Base-by-base conservation (phyloP, 345 rosid species). In the Syzygium grande region DNA sequence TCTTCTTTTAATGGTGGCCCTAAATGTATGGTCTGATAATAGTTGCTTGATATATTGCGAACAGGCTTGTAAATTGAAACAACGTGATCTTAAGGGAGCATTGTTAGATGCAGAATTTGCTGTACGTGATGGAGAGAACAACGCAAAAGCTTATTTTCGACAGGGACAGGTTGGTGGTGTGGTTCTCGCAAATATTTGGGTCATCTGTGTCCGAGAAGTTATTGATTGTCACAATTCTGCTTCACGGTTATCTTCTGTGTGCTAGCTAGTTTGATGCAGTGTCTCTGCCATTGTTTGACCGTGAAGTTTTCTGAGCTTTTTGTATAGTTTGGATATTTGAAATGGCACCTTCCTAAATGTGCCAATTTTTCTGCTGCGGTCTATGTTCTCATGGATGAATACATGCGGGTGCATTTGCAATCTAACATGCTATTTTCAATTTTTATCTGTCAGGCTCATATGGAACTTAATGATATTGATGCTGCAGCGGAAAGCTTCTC, bases 401-500 rank as follows among this genome's bases (percentile, higher is more conserved):
- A 38, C 23, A 9, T 30, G 17, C 3, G 6, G 46, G 21, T 73
- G 80, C 46, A 73, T 73, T 73, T 73, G 80, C 80, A 34, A 73
- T 34, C 80, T 73, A 73, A 73, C 80, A 38, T 55, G 11, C 51
- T 56, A 30, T 25, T 30, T 85, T 85, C 16, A 85, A 43, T 85
- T 34, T 34, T 85, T 15, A 85, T 56, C 51, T 53, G 65, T 43
- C 91, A 98, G 99, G 99, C 98, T n/a, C 90, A 96, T 91, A 93
- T 93, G 96, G 98, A 97, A 63, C 98, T 96, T 49, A 95, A 96
- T 85, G 98, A 96, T 22, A 89, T 97, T 16, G 99, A 97, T 91
- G 95, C 96, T 89, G 98, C 99, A n/a, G 98, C 91, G 68, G 99
- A 96, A 90, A 97, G 99, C 93, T 95, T 97, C 87, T 91, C 91